A percentile compares a stretch with the other conserved stretches of the same genome.
Evolutionary conservation across 352 stramenopile species (phyloP).

Genomic region (Pythium brachiatum): DNA sequence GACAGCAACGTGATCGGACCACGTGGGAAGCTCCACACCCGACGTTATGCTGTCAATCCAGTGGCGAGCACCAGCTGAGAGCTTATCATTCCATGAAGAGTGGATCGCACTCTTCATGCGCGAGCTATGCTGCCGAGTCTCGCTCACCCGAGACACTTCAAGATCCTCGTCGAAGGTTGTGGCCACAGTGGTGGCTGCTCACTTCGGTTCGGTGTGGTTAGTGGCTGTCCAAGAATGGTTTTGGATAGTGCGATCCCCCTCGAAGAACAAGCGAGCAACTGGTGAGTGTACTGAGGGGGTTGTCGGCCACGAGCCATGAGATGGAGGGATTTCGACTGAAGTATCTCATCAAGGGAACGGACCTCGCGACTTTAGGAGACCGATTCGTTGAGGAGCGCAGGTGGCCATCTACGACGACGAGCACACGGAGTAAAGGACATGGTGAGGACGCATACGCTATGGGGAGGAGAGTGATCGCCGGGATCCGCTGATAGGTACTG

Average conservation of each 20-base stretch:
- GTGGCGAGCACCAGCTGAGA: neutral
- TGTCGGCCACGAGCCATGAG: neutral
- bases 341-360: neutral
- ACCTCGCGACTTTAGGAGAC: too few relatives aligned
- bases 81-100: neutral
- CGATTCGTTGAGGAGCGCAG: neutral
- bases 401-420: neutral
- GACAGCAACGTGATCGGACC: neutral
- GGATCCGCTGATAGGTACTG: too few relatives aligned
- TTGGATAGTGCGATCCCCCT: neutral
- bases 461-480: too few relatives aligned
- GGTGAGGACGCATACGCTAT: too few relatives aligned
- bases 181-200: neutral
- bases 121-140: too few relatives aligned
- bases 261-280: neutral
- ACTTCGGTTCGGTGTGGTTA: neutral
- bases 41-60: constrained; percentile 4
- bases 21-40: neutral
- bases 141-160: constrained; percentile 4
- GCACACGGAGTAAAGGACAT: neutral
- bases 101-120: neutral
- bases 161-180: constrained; percentile 1
- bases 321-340: neutral
- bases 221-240: neutral
- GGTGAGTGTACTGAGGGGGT: neutral